Evolutionary conservation across 1,139 yeast species (phyloP), one percentile per base, ranked within the genome.

Genomic region (Blastobotrys aristatus): DNA sequence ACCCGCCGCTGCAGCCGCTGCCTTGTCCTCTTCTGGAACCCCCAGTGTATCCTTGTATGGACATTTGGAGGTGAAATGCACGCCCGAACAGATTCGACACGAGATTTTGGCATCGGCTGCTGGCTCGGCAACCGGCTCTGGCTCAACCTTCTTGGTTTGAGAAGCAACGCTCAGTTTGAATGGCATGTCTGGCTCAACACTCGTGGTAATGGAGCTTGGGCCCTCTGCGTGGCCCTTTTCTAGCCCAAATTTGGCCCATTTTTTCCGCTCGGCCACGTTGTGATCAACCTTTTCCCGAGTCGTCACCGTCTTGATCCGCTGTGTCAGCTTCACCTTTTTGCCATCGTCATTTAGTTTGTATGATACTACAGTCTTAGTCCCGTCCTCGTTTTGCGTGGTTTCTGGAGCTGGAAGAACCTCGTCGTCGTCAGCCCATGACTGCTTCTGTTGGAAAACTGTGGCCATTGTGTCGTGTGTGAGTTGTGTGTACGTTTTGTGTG

Each of bases 1-100:
- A 18, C 37, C 47, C 5, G 41, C 47, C 2, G 43, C 68, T 14
- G 71, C 62, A 31, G 72, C 72, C 46, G 69, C 69, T 46, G 70
- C 61, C 18, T 65, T 66, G 37, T 69, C 65, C 39, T 66, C 64
- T 39, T 69, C 66, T 36, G 72, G 67, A 40, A 75, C 75, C 34
- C 90, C 94, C 68, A 92, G 75, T 38, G 94, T 85, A 61, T 85
- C 95, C 72, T 86, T 90, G 77, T 82, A 88, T 56, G 98, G 98
- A 84, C 99, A 92, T 72, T 85, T 83, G 66, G 90, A 74, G 36
- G 97, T 86, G 78, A 83, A 88, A 76, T 92, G 99, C 58, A 82
- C 85, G 63, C 96, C 97, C 56, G 84, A 84, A 84, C 99, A 92
- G 51, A 78, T 74, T 79, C 97, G 86, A 80, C 98, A 92, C 62